Conservation (phyloP, 139 green algal species). For the Closterium sp. region DNA sequence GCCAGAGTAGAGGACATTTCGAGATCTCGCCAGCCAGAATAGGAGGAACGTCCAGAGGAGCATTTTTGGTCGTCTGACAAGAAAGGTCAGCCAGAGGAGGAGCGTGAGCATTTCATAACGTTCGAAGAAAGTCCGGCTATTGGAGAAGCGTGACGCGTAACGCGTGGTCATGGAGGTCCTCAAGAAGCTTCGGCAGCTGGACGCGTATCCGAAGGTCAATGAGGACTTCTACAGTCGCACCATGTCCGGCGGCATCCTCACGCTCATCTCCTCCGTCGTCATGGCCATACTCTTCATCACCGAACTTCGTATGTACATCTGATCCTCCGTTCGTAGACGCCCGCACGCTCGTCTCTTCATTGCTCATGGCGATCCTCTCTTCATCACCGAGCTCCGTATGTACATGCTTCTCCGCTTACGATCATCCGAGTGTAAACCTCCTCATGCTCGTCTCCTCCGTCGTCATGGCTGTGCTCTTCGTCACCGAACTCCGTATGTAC, state of each 20-base stretch:
- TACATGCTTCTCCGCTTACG: background rate
- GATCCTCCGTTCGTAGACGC: too few relatives aligned
- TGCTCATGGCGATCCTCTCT: conserved; percentile 78
- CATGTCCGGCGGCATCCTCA: conserved; percentile 86
- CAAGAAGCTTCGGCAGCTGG: conserved; percentile 60
- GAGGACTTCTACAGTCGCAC: conserved; percentile 93
- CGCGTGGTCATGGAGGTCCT: conserved; percentile 30
- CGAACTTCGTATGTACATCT: conserved; percentile 65
- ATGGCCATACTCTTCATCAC: conserved; percentile 91
- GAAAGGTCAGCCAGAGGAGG: too few relatives aligned
- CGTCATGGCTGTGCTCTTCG: conserved; percentile 89
- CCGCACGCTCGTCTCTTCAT: background rate
- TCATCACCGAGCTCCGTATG: conserved; percentile 79
- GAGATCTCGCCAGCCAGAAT: too few relatives aligned
- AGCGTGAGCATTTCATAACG: too few relatives aligned
- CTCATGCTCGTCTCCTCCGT: conserved; percentile 64
- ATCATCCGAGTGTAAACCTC: too few relatives aligned
- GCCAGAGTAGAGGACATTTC: too few relatives aligned
- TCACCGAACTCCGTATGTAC: conserved; percentile 72
- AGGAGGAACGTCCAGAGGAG: too few relatives aligned
- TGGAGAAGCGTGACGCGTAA: background rate
- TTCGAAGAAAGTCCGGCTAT: too few relatives aligned
- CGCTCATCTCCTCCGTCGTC: conserved; percentile 75
- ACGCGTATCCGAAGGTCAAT: conserved; percentile 87
- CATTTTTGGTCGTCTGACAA: too few relatives aligned